These are phyloP conservation scores for Blastobotrys attinorum DNA, from an alignment of 805 yeast species.

Conservation along the genomic window DNA sequence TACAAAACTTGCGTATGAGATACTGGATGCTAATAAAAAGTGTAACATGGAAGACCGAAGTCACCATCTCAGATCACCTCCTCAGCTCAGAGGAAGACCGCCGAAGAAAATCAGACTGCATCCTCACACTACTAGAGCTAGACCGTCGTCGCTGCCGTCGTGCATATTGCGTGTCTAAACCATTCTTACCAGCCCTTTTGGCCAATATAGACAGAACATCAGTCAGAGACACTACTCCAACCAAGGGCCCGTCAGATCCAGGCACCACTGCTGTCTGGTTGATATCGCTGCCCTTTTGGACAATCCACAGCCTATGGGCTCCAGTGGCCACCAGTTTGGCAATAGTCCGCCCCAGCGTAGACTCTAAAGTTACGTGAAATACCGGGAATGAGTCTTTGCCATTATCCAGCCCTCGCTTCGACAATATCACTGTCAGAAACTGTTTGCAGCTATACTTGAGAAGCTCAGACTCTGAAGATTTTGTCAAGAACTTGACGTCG, in stretches of 20 bases:
- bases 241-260: constrained; percentile 64
- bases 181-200: constrained; percentile 52
- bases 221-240: constrained; percentile 88
- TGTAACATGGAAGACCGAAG: no score
- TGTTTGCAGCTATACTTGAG: constrained; percentile 78
- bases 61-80: no score
- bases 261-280: constrained; percentile 14
- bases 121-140: constrained; percentile 16
- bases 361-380: constrained; percentile 76
- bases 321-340: constrained; percentile 95
- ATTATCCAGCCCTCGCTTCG: constrained; percentile 82
- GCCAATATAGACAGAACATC: constrained; percentile 82
- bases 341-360: constrained; percentile 79
- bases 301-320: constrained; percentile 61
- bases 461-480: constrained; percentile 77
- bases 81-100: neutral
- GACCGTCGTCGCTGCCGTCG: constrained; percentile 72
- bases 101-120: constrained; percentile 2
- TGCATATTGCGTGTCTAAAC: constrained; percentile 77
- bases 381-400: constrained; percentile 97
- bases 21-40: no score
- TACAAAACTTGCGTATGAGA: no score
- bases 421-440: constrained; percentile 77
- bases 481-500: constrained; percentile 82
- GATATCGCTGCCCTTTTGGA: constrained; percentile 22